Conservation (phyloP, 345 rosid genomes). For the Dipteronia dyeriana region DNA sequence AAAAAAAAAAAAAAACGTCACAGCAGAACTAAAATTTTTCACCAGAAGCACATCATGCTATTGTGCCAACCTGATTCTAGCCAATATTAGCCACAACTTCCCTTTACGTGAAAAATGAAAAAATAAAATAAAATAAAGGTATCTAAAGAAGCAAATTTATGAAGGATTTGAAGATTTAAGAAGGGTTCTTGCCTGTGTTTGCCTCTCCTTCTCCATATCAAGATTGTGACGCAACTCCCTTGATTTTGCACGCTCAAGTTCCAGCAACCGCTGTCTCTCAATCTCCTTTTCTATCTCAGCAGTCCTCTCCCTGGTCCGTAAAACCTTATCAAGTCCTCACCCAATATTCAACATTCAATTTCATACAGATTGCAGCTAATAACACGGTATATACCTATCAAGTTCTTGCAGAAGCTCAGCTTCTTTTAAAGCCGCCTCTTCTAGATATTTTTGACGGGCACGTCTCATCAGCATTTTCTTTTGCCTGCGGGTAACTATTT, state of each 20-base stretch:
- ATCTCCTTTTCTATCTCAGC: slow-evolving; percentile 79
- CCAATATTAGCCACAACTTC: not conserved
- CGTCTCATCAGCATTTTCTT: slow-evolving; percentile 61
- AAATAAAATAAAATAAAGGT: too few species aligned
- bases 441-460: slow-evolving; percentile 65
- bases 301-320: slow-evolving; percentile 54
- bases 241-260: slow-evolving; percentile 73
- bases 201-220: slow-evolving; percentile 87
- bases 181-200: slow-evolving; percentile 57
- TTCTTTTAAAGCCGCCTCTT: slow-evolving; percentile 68
- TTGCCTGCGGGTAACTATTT: slow-evolving; percentile 60
- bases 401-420: slow-evolving; percentile 70
- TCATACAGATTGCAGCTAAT: slow-evolving; percentile 11
- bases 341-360: not conserved
- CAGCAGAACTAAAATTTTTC: slow-evolving; percentile 5
- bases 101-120: not conserved
- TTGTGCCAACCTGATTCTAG: not conserved
- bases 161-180: slow-evolving; percentile 4
- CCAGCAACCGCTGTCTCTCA: slow-evolving; percentile 70
- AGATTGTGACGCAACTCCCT: slow-evolving; percentile 73
- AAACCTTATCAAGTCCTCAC: not conserved
- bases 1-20: not conserved
- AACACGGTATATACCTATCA: slow-evolving; percentile 53
- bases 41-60: not conserved
- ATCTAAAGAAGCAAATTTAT: not conserved